These are phyloP conservation scores for Stephanocyclus meneghinianus DNA, from an alignment of 352 stramenopile species.

Conservation along the genomic window DNA sequence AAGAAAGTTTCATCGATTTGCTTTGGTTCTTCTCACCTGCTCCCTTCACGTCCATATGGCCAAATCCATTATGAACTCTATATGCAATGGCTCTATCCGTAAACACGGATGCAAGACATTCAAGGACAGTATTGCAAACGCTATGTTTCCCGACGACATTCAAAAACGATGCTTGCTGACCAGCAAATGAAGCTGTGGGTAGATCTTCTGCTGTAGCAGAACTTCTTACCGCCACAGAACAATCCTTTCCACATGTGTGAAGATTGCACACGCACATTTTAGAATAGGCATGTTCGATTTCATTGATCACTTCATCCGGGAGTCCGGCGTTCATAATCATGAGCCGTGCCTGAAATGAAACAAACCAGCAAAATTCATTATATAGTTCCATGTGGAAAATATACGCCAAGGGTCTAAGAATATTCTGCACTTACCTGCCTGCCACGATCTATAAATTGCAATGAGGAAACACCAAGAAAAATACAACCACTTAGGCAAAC, in stretches of 20 bases:
- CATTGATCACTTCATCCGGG: constrained; percentile 26
- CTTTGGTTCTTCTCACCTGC: not conserved
- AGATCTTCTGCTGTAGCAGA: constrained; percentile 61
- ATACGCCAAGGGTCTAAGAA: not conserved
- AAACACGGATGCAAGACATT: constrained; percentile 50
- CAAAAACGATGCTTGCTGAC: constrained; percentile 48
- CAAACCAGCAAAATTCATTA: not conserved
- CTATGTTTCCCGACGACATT: constrained; percentile 43
- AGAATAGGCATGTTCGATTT: constrained; percentile 39
- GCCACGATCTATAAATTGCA: not conserved
- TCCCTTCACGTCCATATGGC: constrained; percentile 45
- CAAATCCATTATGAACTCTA: constrained; percentile 49
- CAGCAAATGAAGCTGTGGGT: constrained; percentile 50
- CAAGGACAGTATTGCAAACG: constrained; percentile 33
- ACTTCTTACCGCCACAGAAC: constrained; percentile 48
- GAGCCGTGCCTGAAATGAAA: constrained; percentile 18
- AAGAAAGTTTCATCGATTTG: not conserved
- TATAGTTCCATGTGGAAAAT: not conserved
- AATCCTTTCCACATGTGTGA: constrained; percentile 11
- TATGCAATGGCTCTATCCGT: constrained; percentile 57
- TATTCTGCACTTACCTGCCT: constrained; percentile 6
- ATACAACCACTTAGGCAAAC: not conserved
- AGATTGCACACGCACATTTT: constrained; percentile 23
- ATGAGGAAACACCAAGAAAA: not conserved
- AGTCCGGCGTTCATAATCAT: constrained; percentile 55